Evolutionary conservation across 2,329 filamentous ascomycete genomes (phyloP).

Genomic region (Penicillium sp.): DNA sequence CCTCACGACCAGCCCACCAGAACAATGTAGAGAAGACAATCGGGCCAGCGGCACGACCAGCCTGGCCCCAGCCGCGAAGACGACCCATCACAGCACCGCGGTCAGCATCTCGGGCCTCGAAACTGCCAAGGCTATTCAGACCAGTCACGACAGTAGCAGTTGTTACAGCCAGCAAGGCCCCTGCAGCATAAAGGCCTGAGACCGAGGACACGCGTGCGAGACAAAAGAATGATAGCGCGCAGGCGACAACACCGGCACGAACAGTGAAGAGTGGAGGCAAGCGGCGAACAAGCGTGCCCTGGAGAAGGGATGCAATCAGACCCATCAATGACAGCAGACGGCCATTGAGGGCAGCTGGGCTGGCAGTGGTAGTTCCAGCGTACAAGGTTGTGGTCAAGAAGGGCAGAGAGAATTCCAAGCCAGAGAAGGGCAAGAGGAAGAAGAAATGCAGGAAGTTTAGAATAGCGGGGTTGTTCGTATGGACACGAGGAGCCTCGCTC

Average conservation of each 20-base stretch:
- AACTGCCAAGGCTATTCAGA: slow-evolving; percentile 84
- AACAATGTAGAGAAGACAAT: slow-evolving; percentile 91
- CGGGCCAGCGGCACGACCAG: slow-evolving; percentile 81
- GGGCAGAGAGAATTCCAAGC: slow-evolving; percentile 95
- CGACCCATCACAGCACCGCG: slow-evolving; percentile 83
- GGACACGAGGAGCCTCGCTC: slow-evolving; percentile 25
- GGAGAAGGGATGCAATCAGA: slow-evolving; percentile 83
- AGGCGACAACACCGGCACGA: slow-evolving; percentile 72
- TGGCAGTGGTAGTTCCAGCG: slow-evolving; percentile 58
- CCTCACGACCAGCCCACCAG: slow-evolving; percentile 93
- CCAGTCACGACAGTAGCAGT: slow-evolving; percentile 94
- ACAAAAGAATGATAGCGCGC: slow-evolving; percentile 74
- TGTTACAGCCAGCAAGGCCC: slow-evolving; percentile 79
- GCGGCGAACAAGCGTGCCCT: slow-evolving; percentile 85
- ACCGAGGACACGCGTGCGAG: slow-evolving; percentile 69
- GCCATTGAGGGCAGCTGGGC: slow-evolving; percentile 70
- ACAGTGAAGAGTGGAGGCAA: slow-evolving; percentile 78
- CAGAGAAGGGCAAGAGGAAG: slow-evolving; percentile 95
- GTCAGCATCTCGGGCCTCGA: slow-evolving; percentile 77
- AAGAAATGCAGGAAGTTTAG: slow-evolving; percentile 83
- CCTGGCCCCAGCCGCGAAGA: slow-evolving; percentile 76
- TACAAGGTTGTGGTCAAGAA: slow-evolving; percentile 98
- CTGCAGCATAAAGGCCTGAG: slow-evolving; percentile 72
- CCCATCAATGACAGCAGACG: slow-evolving; percentile 86
- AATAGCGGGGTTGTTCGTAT: slow-evolving; percentile 78